Evolutionary conservation across 768 basidiomycete species (phyloP).

Genomic region (Suillus spraguei): DNA sequence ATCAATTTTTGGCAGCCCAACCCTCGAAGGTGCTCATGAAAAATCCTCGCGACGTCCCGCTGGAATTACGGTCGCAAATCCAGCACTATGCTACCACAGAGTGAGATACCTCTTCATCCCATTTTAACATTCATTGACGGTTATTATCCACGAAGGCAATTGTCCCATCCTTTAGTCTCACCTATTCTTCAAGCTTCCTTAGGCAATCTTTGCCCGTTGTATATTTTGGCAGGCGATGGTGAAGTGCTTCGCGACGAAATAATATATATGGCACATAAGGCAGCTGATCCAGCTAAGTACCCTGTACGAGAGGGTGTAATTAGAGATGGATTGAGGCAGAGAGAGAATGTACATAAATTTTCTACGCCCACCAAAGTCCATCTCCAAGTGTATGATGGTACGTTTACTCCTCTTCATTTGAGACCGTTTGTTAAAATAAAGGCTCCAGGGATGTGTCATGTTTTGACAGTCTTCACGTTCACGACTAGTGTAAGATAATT

Average conservation of each 20-base stretch:
- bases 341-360: constrained; percentile 52
- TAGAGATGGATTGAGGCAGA: constrained; percentile 46
- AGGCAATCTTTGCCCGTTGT: constrained; percentile 75
- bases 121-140: not conserved
- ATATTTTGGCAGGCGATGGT: constrained; percentile 71
- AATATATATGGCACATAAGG: constrained; percentile 77
- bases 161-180: constrained; percentile 72
- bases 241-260: constrained; percentile 82
- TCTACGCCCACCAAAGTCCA: constrained; percentile 65
- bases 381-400: constrained; percentile 76
- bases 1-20: constrained; percentile 50
- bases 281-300: constrained; percentile 69
- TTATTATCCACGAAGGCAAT: constrained; percentile 40
- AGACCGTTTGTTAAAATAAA: not conserved
- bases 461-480: constrained; percentile 72
- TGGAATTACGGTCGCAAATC: constrained; percentile 64
- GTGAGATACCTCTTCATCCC: constrained; percentile 37
- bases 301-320: constrained; percentile 60
- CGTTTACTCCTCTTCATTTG: constrained; percentile 20
- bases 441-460: constrained; percentile 68
- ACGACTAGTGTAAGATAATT: constrained; percentile 50
- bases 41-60: constrained; percentile 41
- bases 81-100: constrained; percentile 79
- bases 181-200: constrained; percentile 73
- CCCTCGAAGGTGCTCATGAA: constrained; percentile 59